phyloP scores from a whole-genome alignment of 2,329 filamentous ascomycete genomes.

The Plectosphaerella plurivora region DNA sequence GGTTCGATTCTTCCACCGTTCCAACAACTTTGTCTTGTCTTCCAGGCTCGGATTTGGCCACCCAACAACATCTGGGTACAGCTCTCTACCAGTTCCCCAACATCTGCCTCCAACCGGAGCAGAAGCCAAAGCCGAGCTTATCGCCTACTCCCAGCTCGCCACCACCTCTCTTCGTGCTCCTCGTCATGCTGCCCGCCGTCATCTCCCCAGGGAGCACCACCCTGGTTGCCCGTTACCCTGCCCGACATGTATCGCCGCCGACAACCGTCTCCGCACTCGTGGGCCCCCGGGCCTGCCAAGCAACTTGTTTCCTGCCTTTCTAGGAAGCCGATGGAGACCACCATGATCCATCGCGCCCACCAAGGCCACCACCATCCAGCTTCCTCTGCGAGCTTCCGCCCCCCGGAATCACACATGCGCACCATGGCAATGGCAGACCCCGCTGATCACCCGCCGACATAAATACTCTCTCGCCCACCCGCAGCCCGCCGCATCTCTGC shows the following conservation, averaged over 20 bases:
- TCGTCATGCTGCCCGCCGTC: neutral
- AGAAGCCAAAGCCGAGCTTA: neutral
- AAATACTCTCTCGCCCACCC: neutral
- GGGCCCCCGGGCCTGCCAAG: neutral
- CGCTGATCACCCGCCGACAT: neutral
- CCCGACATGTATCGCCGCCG: neutral
- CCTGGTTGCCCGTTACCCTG: neutral
- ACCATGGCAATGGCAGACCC: neutral
- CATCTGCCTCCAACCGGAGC: neutral
- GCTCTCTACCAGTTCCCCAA: neutral
- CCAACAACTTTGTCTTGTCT: neutral
- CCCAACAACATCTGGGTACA: neutral
- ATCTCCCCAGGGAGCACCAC: neutral
- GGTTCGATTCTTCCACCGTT: neutral
- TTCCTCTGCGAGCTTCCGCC: neutral
- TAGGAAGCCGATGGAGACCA: neutral
- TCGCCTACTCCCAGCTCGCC: neutral
- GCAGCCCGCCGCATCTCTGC: neutral
- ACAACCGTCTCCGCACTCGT: neutral
- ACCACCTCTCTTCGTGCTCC: neutral
- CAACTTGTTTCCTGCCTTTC: constrained; percentile 1
- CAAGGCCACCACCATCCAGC: neutral
- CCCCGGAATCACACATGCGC: neutral
- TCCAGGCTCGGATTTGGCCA: neutral
- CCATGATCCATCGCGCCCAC: neutral